Evolutionary conservation across 768 basidiomycete genomes (phyloP).

Genomic region (Plicaturopsis crispa): DNA sequence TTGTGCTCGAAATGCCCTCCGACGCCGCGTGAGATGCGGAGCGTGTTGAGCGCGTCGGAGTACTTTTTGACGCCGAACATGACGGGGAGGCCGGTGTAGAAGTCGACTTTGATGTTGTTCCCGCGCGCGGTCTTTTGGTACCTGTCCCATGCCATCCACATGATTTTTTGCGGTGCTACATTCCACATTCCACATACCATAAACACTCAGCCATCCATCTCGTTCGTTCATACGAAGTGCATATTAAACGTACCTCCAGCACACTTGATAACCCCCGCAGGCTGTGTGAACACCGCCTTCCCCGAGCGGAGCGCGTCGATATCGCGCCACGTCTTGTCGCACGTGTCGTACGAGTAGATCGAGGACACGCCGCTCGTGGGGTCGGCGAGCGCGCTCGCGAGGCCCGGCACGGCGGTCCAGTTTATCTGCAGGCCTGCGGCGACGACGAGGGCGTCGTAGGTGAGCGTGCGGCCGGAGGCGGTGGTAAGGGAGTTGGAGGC

Average conservation of each 20-base stretch:
- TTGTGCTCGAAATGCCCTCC: constrained; percentile 81
- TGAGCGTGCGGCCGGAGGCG: constrained; percentile 55
- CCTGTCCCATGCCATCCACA: constrained; percentile 96
- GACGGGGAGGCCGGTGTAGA: constrained; percentile 85
- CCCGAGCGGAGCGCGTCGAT: constrained; percentile 71
- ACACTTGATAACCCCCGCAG: constrained; percentile 88
- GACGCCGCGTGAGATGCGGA: constrained; percentile 75
- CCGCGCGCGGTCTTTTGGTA: constrained; percentile 54
- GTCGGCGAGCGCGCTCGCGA: constrained; percentile 71
- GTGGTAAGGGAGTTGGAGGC: constrained; percentile 67
- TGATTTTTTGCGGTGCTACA: constrained; percentile 81
- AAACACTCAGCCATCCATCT: constrained; percentile 1
- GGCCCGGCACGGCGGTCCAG: constrained; percentile 66
- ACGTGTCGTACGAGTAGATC: constrained; percentile 87
- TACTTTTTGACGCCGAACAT: constrained; percentile 99
- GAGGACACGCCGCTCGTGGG: constrained; percentile 77
- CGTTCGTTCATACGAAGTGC: too few relatives aligned
- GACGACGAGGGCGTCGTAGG: constrained; percentile 84
- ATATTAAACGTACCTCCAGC: constrained; percentile 77
- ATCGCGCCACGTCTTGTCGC: constrained; percentile 84
- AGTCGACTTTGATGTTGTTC: constrained; percentile 57
- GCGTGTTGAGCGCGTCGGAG: constrained; percentile 72
- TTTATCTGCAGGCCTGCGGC: constrained; percentile 87
- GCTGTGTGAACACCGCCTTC: constrained; percentile 92
- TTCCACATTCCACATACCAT: constrained; percentile 4